phyloP scores from a whole-genome alignment of 2,329 filamentous ascomycete genomes.

The Pseudogymnoascus verrucosus region DNA sequence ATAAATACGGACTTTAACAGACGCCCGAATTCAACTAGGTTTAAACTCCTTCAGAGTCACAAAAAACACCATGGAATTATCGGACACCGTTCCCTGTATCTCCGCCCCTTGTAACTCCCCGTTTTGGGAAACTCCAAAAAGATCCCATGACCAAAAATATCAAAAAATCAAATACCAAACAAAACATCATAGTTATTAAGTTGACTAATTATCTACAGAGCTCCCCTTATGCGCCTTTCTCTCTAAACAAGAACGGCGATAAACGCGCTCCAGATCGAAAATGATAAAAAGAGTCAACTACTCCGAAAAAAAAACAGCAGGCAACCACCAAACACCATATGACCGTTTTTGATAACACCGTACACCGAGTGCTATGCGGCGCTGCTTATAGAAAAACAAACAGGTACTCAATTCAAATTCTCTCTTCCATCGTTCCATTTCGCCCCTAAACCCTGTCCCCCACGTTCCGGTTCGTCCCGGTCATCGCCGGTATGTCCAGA shows the following conservation, averaged over 20 bases:
- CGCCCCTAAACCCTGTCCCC: neutral
- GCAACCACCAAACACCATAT: neutral
- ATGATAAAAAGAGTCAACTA: neutral
- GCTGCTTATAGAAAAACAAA: neutral
- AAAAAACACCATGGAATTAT: neutral
- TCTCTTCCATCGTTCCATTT: neutral
- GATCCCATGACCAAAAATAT: neutral
- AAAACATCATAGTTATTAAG: slow-evolving; percentile 2
- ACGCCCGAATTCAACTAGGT: neutral
- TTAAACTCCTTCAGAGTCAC: neutral
- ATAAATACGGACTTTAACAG: neutral
- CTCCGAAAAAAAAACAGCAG: neutral
- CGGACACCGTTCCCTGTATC: neutral
- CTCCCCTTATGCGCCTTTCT: neutral
- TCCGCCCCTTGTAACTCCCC: neutral
- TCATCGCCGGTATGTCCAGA: neutral
- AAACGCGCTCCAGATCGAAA: neutral
- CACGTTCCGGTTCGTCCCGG: neutral
- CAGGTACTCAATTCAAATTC: neutral
- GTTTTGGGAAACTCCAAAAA: neutral
- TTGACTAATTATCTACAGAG: neutral
- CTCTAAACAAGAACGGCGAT: neutral
- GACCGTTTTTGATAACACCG: slow-evolving; percentile 1
- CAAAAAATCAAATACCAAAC: neutral
- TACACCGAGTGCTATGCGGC: slow-evolving; percentile 4